Percentiles rank a stretch among this genome's conserved stretches.
Evolutionary conservation across 2,329 filamentous ascomycete genomes (phyloP).

Genomic region (Cyphellophora europaea): DNA sequence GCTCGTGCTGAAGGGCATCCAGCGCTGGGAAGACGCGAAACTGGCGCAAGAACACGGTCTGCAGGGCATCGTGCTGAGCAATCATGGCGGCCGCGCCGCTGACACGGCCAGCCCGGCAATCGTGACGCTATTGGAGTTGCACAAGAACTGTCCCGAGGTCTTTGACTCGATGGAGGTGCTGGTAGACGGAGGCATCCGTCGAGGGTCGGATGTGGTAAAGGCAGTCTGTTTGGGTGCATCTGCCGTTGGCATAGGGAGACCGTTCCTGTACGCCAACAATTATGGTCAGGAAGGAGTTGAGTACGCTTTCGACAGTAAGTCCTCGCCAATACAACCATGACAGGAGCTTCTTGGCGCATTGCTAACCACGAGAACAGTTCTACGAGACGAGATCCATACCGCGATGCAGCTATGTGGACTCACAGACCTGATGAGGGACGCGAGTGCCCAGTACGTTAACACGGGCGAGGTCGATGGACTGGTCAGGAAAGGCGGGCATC

Average conservation of each 20-base stretch:
- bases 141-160: constrained; percentile 1
- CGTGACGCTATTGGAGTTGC: constrained; percentile 5
- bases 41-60: constrained; percentile 8
- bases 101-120: constrained; percentile 7
- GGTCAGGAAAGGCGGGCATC: constrained; percentile 19
- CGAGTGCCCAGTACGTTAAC: constrained; percentile 33
- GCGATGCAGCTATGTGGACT: constrained; percentile 40
- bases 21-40: constrained; percentile 5
- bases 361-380: constrained; percentile 15
- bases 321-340: not conserved
- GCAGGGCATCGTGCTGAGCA: constrained; percentile 7
- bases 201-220: constrained; percentile 47
- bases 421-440: constrained; percentile 31
- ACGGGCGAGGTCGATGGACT: constrained; percentile 41
- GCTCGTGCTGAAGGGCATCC: constrained; percentile 1
- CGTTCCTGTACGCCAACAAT: constrained; percentile 41
- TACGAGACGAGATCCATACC: constrained; percentile 37
- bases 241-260: constrained; percentile 44
- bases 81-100: constrained; percentile 11
- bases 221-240: constrained; percentile 44
- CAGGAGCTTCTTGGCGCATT: too few relatives aligned
- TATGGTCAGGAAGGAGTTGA: constrained; percentile 46
- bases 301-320: too few relatives aligned
- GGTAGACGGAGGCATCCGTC: constrained; percentile 44
- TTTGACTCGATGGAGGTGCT: constrained; percentile 25